These are phyloP conservation scores for Plasmodium knowlesi DNA, from an alignment of 169 alveolate species.

Conservation along the genomic window DNA sequence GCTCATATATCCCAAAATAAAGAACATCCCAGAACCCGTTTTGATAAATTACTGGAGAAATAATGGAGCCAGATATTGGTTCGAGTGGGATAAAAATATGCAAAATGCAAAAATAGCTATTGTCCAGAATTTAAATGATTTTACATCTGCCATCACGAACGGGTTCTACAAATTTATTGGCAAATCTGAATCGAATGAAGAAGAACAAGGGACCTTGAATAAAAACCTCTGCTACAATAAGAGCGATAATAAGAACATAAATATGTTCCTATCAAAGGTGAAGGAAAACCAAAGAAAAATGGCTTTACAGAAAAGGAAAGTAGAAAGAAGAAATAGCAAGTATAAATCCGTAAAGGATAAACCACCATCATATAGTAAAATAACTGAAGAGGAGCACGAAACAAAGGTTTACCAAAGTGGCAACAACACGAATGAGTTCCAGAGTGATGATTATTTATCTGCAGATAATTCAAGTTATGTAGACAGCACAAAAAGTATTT, in stretches of 20 bases:
- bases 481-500: conserved; percentile 57
- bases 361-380: background rate
- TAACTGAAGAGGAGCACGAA: background rate
- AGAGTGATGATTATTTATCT: background rate
- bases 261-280: conserved; percentile 71
- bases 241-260: conserved; percentile 77
- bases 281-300: conserved; percentile 76
- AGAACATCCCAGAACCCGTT: conserved; percentile 87
- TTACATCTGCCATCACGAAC: conserved; percentile 80
- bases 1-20: conserved; percentile 81
- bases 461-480: conserved; percentile 55
- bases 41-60: conserved; percentile 88
- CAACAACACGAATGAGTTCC: background rate
- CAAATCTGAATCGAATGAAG: conserved; percentile 72
- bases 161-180: conserved; percentile 77
- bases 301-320: conserved; percentile 61
- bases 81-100: conserved; percentile 88
- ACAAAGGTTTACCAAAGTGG: background rate
- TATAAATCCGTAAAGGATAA: background rate
- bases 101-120: conserved; percentile 82
- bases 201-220: conserved; percentile 71
- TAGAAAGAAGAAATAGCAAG: conserved; percentile 3
- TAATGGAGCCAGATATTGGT: conserved; percentile 88
- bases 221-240: conserved; percentile 72
- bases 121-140: conserved; percentile 79